These are phyloP conservation scores for Nothomitra cinnamomea DNA, from an alignment of 2,329 filamentous ascomycete genomes.

Conservation along the genomic window DNA sequence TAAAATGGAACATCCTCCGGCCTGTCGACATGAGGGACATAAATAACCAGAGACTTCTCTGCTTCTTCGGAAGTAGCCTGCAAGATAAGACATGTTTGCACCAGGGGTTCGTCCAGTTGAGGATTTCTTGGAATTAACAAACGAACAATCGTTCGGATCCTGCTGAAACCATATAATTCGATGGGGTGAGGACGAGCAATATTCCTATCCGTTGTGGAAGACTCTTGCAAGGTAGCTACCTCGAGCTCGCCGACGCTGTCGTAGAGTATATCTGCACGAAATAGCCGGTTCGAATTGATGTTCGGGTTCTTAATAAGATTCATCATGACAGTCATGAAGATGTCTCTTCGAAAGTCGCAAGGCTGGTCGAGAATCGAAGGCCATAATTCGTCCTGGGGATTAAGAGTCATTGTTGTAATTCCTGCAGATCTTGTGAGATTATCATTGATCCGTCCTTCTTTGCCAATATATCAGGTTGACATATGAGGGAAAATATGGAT, in stretches of 20 bases:
- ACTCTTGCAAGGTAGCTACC: constrained; percentile 16
- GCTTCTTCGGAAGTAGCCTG: constrained; percentile 14
- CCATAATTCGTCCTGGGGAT: constrained; percentile 8
- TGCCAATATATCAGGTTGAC: no score
- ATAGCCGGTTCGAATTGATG: constrained; percentile 59
- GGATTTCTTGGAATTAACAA: constrained; percentile 70
- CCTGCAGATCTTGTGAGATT: no score
- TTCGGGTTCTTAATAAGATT: constrained; percentile 68
- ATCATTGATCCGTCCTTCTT: no score
- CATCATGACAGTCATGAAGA: constrained; percentile 18
- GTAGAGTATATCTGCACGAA: constrained; percentile 58
- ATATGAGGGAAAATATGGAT: no score
- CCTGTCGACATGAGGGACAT: constrained; percentile 52
- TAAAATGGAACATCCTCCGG: constrained; percentile 64
- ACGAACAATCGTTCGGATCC: constrained; percentile 47
- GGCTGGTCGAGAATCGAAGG: constrained; percentile 9
- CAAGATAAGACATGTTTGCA: constrained; percentile 73
- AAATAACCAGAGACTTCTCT: constrained; percentile 46
- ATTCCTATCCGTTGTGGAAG: constrained; percentile 4
- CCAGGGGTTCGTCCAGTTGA: constrained; percentile 52
- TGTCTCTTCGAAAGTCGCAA: constrained; percentile 10
- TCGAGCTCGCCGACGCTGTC: constrained; percentile 25
- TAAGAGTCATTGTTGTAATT: no score
- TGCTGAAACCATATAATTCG: background rate
- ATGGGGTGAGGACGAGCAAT: constrained; percentile 9